These are phyloP conservation scores for Kwoniella sp. DNA, from an alignment of 768 basidiomycete genomes.

Conservation along the genomic window DNA sequence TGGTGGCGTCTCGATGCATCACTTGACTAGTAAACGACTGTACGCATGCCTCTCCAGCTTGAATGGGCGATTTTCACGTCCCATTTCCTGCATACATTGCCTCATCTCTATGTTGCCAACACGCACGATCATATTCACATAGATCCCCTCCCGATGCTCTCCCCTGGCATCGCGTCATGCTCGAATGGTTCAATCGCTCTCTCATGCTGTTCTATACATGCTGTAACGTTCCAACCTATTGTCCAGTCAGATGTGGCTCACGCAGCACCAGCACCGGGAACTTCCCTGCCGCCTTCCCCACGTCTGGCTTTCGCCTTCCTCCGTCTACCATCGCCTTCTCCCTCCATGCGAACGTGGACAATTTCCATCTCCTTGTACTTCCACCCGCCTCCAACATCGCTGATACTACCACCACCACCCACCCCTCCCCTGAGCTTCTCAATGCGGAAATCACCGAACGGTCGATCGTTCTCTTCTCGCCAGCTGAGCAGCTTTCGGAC, in stretches of 20 bases:
- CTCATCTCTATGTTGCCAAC: too few species aligned
- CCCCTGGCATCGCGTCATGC: too few species aligned
- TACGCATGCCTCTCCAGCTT: too few species aligned
- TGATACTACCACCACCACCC: constrained; percentile 18
- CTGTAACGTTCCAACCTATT: not conserved
- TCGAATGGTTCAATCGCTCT: too few species aligned
- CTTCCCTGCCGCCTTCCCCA: constrained; percentile 40
- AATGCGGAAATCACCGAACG: constrained; percentile 43
- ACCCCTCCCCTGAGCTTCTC: constrained; percentile 18
- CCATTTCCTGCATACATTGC: too few species aligned
- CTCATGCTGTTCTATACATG: not conserved
- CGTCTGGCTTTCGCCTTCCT: constrained; percentile 35
- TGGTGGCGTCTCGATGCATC: too few species aligned
- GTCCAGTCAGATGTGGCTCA: too few species aligned
- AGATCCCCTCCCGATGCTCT: too few species aligned
- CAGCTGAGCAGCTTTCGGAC: constrained; percentile 38
- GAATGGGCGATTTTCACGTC: too few species aligned
- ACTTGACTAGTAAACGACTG: too few species aligned
- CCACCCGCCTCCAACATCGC: not conserved
- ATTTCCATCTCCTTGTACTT: constrained; percentile 39
- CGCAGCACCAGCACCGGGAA: constrained; percentile 36
- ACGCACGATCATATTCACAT: too few species aligned
- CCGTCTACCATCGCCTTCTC: constrained; percentile 34
- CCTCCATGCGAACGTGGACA: constrained; percentile 31
- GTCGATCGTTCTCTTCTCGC: constrained; percentile 41